These are phyloP conservation scores for Detonula confervacea DNA, from an alignment of 352 stramenopile genomes.

Conservation along the genomic window DNA sequence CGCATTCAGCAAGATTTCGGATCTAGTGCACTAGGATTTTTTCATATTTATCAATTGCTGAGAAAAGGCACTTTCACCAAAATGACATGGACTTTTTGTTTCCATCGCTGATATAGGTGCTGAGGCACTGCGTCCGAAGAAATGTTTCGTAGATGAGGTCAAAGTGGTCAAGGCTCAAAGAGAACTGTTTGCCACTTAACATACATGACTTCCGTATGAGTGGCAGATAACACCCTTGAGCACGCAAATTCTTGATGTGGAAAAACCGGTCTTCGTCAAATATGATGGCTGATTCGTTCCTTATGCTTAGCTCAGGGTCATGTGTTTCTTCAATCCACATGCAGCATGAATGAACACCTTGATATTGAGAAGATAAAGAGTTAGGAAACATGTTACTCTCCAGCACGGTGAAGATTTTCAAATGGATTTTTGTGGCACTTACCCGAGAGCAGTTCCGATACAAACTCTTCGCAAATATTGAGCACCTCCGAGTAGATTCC, in stretches of 20 bases:
- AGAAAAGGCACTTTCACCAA: too few species aligned
- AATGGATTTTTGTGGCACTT: neutral
- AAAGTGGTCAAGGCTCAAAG: constrained; percentile 73
- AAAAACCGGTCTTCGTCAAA: constrained; percentile 85
- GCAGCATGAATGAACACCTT: constrained; percentile 68
- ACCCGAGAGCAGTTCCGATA: constrained; percentile 72
- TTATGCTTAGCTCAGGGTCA: constrained; percentile 7
- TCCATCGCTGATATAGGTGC: constrained; percentile 44
- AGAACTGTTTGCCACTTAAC: constrained; percentile 40
- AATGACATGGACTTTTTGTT: constrained; percentile 57
- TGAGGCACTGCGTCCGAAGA: constrained; percentile 79
- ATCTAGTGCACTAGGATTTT: too few species aligned
- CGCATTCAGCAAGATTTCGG: too few species aligned
- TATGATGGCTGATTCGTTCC: constrained; percentile 66
- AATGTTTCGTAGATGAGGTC: constrained; percentile 81
- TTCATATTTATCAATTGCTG: too few species aligned
- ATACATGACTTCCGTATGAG: constrained; percentile 47
- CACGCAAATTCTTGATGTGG: constrained; percentile 71
- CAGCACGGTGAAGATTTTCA: neutral
- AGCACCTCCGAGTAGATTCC: constrained; percentile 48
- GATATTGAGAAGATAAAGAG: constrained; percentile 2
- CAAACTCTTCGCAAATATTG: constrained; percentile 59
- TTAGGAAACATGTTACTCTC: constrained; percentile 14
- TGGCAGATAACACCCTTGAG: constrained; percentile 36
- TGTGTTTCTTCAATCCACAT: constrained; percentile 77